Evolutionary conservation across 2,329 filamentous ascomycete species (phyloP).

Genomic region (Waltergamsia citrina): DNA sequence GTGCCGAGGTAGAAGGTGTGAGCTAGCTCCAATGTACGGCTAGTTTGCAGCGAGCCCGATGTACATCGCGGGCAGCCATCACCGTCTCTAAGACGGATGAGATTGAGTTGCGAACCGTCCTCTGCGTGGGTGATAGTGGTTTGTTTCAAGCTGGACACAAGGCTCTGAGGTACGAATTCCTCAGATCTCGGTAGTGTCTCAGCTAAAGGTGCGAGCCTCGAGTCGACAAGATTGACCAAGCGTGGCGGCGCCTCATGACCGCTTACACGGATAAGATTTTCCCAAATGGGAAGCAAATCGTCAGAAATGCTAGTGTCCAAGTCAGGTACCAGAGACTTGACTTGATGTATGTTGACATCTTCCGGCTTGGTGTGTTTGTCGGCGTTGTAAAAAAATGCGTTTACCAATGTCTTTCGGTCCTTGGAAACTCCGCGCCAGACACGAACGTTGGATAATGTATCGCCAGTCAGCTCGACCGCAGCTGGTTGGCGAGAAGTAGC

Average conservation of each 20-base stretch:
- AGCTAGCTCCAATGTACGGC: conserved; percentile 77
- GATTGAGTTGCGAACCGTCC: conserved; percentile 31
- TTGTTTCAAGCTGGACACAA: neutral
- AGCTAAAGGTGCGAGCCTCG: conserved; percentile 15
- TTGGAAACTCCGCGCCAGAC: conserved; percentile 57
- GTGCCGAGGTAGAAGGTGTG: conserved; percentile 94
- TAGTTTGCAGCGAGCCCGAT: conserved; percentile 50
- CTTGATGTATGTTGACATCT: conserved; percentile 41
- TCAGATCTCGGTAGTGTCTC: conserved; percentile 8
- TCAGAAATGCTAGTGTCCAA: conserved; percentile 46
- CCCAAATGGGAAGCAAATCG: neutral
- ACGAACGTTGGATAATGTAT: conserved; percentile 10
- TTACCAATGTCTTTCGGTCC: conserved; percentile 59
- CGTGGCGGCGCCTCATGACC: conserved; percentile 1
- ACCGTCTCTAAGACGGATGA: conserved; percentile 56
- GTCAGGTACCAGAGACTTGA: conserved; percentile 57
- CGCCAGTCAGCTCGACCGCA: neutral
- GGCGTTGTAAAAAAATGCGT: conserved; percentile 48
- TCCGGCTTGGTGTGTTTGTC: conserved; percentile 11
- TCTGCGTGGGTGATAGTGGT: conserved; percentile 5
- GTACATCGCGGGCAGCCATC: conserved; percentile 67
- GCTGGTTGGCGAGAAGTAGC: conserved; percentile 24
- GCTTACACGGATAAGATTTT: neutral
- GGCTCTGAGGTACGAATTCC: neutral
- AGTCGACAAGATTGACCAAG: conserved; percentile 25